Base-by-base conservation (phyloP, 768 basidiomycete genomes). In the Lentinula lateritia region DNA sequence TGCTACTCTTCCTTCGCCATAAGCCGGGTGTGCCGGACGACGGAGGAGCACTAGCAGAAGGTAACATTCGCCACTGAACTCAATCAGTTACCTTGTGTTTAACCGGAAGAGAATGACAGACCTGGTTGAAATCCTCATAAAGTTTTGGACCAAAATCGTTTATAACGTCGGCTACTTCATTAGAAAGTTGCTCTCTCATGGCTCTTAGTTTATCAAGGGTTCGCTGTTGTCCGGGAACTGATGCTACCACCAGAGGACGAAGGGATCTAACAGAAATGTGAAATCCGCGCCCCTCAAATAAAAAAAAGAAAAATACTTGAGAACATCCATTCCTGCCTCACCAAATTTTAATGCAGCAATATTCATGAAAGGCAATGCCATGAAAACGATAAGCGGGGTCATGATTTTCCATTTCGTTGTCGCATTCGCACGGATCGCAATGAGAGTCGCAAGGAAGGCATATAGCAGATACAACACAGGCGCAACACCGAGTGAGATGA, bases 341-440 rank as follows among this genome's bases (percentile, higher is more conserved):
- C 96, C 96, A 68, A 98, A 98, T 73, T 97, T 96, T 57, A 98
- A 82, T 6, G 96, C 93, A 5, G 93, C 92, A 68, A 90, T 92
- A 60, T 92, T 95, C 78, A 96, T 89, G 72, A 92, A 85, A 13
- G 96, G 96, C 35, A 98, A 73, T 2, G 85, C 78, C 18, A 83
- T 76, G 61, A 91, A 76, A 60, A 94, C 87, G 8, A 91, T 69
- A 67, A 95, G 80, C 0, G 96, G 96, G 2, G 93, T 89, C 75
- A 81, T 84, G 23, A 93, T 73, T 63, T 79, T 82, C 80, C 86
- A 89, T 63, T 78, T 76, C 39, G 86, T 63, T 5, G 92, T 81
- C 0, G 83, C 80, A 23, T 83, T 79, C 41, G 88, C 85, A 67
- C 83, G 85, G 67, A 87, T 81, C 1, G 89, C 89, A 56, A 94